These are phyloP conservation scores for Debaryomycetaceae sp. DNA, from an alignment of 1,139 yeast species.

Conservation along the genomic window DNA sequence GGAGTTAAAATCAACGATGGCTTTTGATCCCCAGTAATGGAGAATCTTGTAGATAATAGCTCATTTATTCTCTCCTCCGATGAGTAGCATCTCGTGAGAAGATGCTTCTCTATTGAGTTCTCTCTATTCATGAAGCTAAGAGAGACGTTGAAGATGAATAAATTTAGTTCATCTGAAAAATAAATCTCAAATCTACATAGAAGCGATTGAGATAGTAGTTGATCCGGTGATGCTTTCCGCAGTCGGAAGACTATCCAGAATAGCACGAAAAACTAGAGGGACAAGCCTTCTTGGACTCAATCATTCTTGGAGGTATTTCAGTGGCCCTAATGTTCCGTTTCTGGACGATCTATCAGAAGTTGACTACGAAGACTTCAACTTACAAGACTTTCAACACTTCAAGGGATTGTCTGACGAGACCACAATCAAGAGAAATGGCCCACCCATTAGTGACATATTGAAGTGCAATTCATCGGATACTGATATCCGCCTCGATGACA, in stretches of 20 bases:
- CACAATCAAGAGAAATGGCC: neutral
- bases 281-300: neutral
- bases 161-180: neutral
- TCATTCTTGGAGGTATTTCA: constrained; percentile 5
- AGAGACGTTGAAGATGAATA: neutral
- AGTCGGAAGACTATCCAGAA: neutral
- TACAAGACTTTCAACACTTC: constrained; percentile 40
- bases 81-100: constrained; percentile 51
- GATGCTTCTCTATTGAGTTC: constrained; percentile 45
- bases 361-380: constrained; percentile 34
- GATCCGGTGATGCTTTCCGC: neutral
- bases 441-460: neutral
- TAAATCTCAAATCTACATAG: no score
- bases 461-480: neutral
- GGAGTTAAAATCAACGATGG: constrained; percentile 50
- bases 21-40: constrained; percentile 55
- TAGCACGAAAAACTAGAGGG: neutral
- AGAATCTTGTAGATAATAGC: constrained; percentile 54
- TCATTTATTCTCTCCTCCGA: constrained; percentile 42
- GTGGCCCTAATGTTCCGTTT: constrained; percentile 30
- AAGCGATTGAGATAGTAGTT: no score
- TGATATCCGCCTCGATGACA: constrained; percentile 9
- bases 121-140: constrained; percentile 25
- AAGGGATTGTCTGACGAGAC: constrained; percentile 22
- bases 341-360: constrained; percentile 35